Base-by-base conservation (phyloP, 2,329 filamentous ascomycete species). In the Coniochaeta hoffmannii region DNA sequence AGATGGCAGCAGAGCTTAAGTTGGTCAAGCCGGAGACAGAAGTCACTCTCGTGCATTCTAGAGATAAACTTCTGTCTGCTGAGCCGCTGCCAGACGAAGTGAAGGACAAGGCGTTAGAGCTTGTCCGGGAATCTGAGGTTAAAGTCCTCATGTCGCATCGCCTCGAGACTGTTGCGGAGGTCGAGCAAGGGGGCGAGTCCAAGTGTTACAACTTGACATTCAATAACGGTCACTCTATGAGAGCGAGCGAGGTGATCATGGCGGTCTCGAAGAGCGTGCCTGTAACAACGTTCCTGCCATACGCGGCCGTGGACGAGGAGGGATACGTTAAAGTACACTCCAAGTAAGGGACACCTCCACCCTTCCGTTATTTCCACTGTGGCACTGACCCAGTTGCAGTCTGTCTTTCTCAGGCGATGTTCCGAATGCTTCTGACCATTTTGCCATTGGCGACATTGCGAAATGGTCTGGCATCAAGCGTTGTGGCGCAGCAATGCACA, bases 1-100 rank as follows among this genome's bases (percentile, higher is more conserved):
- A 93, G 67, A 90, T 93, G 78, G 88, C 89, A 0, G 83, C 87
- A 1, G 89, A 94, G 71, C 74, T 92, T 54, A 92, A 91, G 69
- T 68, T 81, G 49, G 73, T 84, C 24, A 78, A 86, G 58, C 88
- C 89, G 0, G 64, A 79, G 11, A 73, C 83, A 54, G 79, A 79
- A 38, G 85, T 93, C n/a, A 88, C 83, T 1, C 78, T 94, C 1
- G 81, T 90, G 4, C 89, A 93, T 67, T 91, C 88, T 4, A 77
- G 87, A 19, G 74, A 79, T 26, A 81, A 81, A 63, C 79, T 93
- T 1, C 76, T 93, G 8, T 90, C 87, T 0, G 82, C 86, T 0
- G 89, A 94, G 70, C 82, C 81, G 3, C 76, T 94, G 2, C 84
- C 87, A 0, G 80, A 86, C 34, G 82, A 85, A 49, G 85, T 87